These are phyloP conservation scores for Stachybotrys chartarum DNA, from an alignment of 2,329 filamentous ascomycete genomes.

Conservation along the genomic window DNA sequence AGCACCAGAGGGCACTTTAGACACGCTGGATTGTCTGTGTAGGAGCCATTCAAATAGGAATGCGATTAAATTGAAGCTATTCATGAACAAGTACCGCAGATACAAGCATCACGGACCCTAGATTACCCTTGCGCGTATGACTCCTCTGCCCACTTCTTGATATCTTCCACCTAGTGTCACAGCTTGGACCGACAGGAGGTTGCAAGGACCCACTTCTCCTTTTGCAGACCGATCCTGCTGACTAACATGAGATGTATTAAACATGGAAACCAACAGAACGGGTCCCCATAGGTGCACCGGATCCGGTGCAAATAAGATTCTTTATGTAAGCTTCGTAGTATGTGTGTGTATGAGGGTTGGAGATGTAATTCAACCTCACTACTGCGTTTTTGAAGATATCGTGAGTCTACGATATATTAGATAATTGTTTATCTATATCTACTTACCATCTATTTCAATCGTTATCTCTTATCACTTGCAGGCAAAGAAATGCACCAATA, in stretches of 20 bases:
- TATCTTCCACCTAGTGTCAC: not conserved
- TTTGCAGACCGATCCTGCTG: too few relatives aligned
- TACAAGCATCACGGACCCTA: not conserved
- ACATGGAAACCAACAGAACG: too few relatives aligned
- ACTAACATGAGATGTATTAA: too few relatives aligned
- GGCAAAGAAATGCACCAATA: too few relatives aligned
- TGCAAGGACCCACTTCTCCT: too few relatives aligned
- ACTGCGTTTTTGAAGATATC: not conserved
- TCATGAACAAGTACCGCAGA: not conserved
- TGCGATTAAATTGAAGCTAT: not conserved
- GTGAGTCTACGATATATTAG: not conserved
- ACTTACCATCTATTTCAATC: not conserved
- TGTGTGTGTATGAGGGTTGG: too few relatives aligned
- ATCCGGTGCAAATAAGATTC: too few relatives aligned
- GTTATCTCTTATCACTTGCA: too few relatives aligned
- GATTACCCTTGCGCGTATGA: not conserved
- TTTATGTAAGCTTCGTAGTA: too few relatives aligned
- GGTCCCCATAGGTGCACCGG: too few relatives aligned
- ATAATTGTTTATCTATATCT: too few relatives aligned
- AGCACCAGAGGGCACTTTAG: constrained; percentile 7
- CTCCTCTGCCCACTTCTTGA: not conserved
- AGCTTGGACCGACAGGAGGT: too few relatives aligned
- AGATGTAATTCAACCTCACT: not conserved
- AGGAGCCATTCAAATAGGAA: not conserved
- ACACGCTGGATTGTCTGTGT: constrained; percentile 3